A percentile compares a stretch with the other conserved stretches of the same genome.
Conservation (phyloP, 2,329 filamentous ascomycete species). For the Pseudocercospora fuligena region DNA sequence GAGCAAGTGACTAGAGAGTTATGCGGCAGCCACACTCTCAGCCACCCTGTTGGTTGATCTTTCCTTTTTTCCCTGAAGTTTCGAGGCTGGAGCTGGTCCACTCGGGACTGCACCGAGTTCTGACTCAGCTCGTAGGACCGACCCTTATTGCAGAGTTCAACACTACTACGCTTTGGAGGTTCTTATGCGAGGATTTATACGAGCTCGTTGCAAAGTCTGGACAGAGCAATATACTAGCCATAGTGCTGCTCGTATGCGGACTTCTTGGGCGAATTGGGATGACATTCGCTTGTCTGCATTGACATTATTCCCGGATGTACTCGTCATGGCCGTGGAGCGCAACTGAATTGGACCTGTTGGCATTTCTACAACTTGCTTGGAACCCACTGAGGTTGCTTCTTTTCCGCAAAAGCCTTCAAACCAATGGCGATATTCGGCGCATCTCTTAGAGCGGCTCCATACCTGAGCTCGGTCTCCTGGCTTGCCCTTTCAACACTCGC, state of each 20-base stretch:
- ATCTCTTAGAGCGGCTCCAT: conserved; percentile 46
- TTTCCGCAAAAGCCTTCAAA: conserved; percentile 57
- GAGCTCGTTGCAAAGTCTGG: not conserved
- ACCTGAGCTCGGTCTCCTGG: conserved; percentile 50
- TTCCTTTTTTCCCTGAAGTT: too few relatives aligned
- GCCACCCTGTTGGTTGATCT: not conserved
- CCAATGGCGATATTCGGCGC: conserved; percentile 58
- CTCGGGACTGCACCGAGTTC: too few relatives aligned
- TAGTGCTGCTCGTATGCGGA: not conserved
- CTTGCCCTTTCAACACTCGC: conserved; percentile 48
- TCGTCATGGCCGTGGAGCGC: too few relatives aligned
- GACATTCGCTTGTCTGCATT: not conserved
- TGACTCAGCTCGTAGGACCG: not conserved
- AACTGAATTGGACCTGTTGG: not conserved
- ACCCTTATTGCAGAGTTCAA: conserved; percentile 2
- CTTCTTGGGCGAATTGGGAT: not conserved
- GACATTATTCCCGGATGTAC: not conserved
- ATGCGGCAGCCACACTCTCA: not conserved
- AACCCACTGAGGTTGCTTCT: conserved; percentile 56
- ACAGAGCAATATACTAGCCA: not conserved
- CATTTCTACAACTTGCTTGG: conserved; percentile 50
- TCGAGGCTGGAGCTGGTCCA: too few relatives aligned
- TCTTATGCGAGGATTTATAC: not conserved
- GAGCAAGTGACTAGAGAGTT: not conserved
- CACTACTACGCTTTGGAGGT: not conserved